Base-by-base conservation (phyloP, 345 rosid genomes). In the Salix arbutifolia region DNA sequence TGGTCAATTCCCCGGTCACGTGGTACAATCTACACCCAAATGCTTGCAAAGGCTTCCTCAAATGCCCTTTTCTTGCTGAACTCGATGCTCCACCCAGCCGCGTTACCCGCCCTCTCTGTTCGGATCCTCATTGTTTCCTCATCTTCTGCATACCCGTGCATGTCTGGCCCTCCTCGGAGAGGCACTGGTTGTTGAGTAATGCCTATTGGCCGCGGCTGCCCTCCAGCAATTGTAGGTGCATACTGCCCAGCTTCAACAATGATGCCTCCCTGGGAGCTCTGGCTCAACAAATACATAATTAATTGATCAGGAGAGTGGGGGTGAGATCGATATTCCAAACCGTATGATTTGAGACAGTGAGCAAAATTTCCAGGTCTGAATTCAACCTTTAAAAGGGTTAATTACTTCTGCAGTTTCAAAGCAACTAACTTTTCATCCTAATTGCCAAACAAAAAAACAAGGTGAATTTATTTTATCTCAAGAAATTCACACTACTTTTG, bases 51-150 rank as follows among this genome's bases (percentile, higher is more conserved):
- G 71, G 97, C 99, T 87, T 96, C 99, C 86, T 93, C 98, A 21
- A 93, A 79, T 64, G 97, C 91, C 76, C 97, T 90, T 84, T 79
- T 96, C 90, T 83, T 94, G 88, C 91, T 89, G 53, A 96, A 80
- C 83, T 96, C 98, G 13, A 84, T 42, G 61, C 89, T 91, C 92
- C 97, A 96, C n/a, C 99, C 98, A 71, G 91, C 99, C 4, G 99
- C 99, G 48, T 84, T 76, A 70, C 88, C 76, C 38, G 92, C 94
- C 81, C 89, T 95, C 83, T 95, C 98, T 50, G 90, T 91, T 78
- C 87, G 86, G 23, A 93, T 89, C 81, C 82, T 90, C 83, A 80
- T 84, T 88, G 83, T 87, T 37, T 87, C 98, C 81, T 93, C 94
- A 2, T 93, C 96, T 31, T 79, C 19, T 14, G 82, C 42, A 83